These are phyloP conservation scores for Dacryopinax primogenitus DNA, from an alignment of 768 basidiomycete species.

Conservation along the genomic window DNA sequence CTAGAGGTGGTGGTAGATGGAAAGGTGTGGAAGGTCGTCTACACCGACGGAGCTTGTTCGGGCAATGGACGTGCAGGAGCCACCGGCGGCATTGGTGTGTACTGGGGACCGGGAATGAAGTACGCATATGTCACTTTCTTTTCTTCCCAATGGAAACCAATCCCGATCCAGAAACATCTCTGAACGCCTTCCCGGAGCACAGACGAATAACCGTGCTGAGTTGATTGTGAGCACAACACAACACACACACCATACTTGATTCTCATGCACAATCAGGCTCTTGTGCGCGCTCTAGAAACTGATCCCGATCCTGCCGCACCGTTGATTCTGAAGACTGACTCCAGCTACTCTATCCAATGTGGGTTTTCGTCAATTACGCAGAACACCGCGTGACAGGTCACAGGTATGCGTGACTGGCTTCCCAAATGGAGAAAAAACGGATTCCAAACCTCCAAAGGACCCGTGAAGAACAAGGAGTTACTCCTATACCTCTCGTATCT, in stretches of 20 bases:
- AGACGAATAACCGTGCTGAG: conserved; percentile 26
- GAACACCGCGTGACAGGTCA: neutral
- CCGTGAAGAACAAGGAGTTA: conserved; percentile 5
- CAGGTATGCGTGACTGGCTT: conserved; percentile 61
- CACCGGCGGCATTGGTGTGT: conserved; percentile 76
- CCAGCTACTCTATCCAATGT: conserved; percentile 74
- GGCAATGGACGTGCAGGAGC: conserved; percentile 61
- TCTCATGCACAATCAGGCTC: conserved; percentile 43
- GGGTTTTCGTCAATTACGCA: conserved; percentile 11
- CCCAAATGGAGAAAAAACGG: conserved; percentile 44
- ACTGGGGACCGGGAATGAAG: conserved; percentile 59
- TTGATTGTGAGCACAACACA: conserved; percentile 45
- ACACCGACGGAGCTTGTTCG: conserved; percentile 77
- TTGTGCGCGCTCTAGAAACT: conserved; percentile 66
- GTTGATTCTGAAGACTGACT: conserved; percentile 74
- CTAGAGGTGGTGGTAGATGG: conserved; percentile 20
- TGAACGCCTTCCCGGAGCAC: conserved; percentile 36
- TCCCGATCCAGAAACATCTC: conserved; percentile 51
- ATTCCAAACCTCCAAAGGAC: conserved; percentile 15
- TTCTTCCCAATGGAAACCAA: neutral
- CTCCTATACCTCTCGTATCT: conserved; percentile 49
- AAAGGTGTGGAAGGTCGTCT: conserved; percentile 42
- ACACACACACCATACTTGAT: neutral
- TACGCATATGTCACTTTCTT: conserved; percentile 35
- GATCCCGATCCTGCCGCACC: conserved; percentile 40